Evolutionary conservation across 768 basidiomycete species (phyloP).

Genomic region (Piloderma croceum): DNA sequence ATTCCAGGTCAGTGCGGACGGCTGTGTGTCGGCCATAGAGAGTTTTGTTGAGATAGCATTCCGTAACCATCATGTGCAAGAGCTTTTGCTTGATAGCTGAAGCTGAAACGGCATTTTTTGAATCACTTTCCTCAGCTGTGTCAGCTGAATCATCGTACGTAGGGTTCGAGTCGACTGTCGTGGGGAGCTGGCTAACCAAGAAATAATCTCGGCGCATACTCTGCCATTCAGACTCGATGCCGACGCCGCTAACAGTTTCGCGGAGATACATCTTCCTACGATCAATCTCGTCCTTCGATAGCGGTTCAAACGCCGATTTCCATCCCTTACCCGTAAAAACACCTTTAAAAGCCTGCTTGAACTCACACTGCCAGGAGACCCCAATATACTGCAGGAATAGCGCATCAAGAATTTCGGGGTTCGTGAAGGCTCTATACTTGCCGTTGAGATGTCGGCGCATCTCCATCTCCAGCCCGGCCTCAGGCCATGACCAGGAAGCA

Average conservation of each 20-base stretch:
- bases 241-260: neutral
- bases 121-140: constrained; percentile 20
- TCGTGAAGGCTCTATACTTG: constrained; percentile 45
- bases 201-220: neutral
- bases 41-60: constrained; percentile 34
- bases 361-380: constrained; percentile 30
- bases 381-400: constrained; percentile 42
- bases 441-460: constrained; percentile 45
- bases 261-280: neutral
- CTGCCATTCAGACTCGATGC: neutral
- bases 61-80: constrained; percentile 36
- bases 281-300: neutral
- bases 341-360: constrained; percentile 17
- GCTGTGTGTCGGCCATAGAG: constrained; percentile 31
- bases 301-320: neutral
- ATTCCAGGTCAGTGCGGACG: constrained; percentile 38
- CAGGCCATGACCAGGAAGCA: constrained; percentile 40
- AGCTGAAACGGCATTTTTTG: constrained; percentile 12
- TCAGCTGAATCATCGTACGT: constrained; percentile 23
- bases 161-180: constrained; percentile 5
- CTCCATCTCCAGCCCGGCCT: constrained; percentile 35
- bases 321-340: neutral
- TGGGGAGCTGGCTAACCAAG: constrained; percentile 15
- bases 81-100: constrained; percentile 32
- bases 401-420: constrained; percentile 42